phyloP scores from a whole-genome alignment of 352 stramenopile species.

The Phytophthora vignae region DNA sequence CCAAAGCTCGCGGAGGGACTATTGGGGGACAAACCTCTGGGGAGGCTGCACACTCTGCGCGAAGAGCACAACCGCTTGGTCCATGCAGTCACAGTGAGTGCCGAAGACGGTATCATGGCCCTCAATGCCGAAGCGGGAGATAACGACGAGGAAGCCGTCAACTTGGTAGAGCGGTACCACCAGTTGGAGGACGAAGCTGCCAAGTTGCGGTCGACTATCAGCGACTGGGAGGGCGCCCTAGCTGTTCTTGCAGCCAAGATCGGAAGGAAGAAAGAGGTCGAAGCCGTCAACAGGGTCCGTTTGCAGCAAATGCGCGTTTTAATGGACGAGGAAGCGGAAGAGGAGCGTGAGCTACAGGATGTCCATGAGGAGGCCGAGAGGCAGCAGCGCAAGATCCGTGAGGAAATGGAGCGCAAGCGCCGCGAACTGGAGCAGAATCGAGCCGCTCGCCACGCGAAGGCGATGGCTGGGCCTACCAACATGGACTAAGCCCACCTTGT shows the following conservation, averaged over 20 bases:
- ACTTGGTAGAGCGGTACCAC: neutral
- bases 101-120: neutral
- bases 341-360: neutral
- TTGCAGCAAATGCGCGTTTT: neutral
- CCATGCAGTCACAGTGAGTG: neutral
- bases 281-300: neutral
- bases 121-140: neutral
- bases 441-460: neutral
- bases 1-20: neutral
- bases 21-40: neutral
- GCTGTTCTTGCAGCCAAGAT: neutral
- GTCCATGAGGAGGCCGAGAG: neutral
- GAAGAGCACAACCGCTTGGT: neutral
- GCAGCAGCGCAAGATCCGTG: neutral
- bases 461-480: too few relatives aligned
- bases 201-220: neutral
- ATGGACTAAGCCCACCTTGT: too few relatives aligned
- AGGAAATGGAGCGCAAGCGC: neutral
- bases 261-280: neutral
- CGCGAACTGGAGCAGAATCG: neutral
- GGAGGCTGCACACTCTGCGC: neutral
- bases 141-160: neutral
- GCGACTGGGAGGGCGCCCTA: neutral
- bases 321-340: neutral
- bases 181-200: neutral